These are phyloP conservation scores for Ascochyta pisi DNA, from an alignment of 2,329 filamentous ascomycete species.

Conservation along the genomic window DNA sequence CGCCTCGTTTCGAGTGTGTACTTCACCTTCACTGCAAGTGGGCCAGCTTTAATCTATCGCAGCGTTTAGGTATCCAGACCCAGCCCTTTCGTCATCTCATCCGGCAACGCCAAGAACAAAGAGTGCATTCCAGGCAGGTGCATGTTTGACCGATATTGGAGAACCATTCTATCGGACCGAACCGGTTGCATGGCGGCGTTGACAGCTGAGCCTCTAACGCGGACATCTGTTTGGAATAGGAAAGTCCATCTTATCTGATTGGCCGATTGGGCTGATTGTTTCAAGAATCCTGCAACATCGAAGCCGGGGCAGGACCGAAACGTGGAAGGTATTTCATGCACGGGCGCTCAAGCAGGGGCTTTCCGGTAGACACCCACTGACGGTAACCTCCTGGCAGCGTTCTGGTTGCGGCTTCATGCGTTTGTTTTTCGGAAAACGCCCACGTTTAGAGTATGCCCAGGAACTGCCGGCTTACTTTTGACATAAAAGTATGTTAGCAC, in stretches of 20 bases:
- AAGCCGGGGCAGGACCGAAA: conserved; percentile 12
- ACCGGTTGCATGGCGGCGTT: conserved; percentile 1
- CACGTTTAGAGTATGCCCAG: not conserved
- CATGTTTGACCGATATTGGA: conserved; percentile 16
- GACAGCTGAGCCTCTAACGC: conserved; percentile 2
- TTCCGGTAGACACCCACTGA: not conserved
- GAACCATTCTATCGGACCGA: conserved; percentile 12
- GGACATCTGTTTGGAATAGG: conserved; percentile 12
- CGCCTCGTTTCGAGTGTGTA: conserved; percentile 1
- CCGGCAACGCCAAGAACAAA: conserved; percentile 4
- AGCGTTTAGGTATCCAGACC: conserved; percentile 4
- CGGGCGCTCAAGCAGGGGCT: conserved; percentile 6
- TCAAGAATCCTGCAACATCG: conserved; percentile 1
- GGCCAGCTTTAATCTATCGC: conserved; percentile 10
- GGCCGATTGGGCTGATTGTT: conserved; percentile 3
- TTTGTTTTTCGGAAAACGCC: not conserved
- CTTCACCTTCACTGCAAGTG: conserved; percentile 11
- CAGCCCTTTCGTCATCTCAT: conserved; percentile 16
- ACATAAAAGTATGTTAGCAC: not conserved
- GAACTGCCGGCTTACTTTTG: not conserved
- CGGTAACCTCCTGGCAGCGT: conserved; percentile 3
- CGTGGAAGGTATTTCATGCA: conserved; percentile 8
- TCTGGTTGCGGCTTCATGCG: conserved; percentile 1
- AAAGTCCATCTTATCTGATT: conserved; percentile 9
- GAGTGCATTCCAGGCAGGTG: conserved; percentile 17